Evolutionary conservation across 164 flowering plant genomes (phyloP).

Genomic region (Euptelea pleiosperma): DNA sequence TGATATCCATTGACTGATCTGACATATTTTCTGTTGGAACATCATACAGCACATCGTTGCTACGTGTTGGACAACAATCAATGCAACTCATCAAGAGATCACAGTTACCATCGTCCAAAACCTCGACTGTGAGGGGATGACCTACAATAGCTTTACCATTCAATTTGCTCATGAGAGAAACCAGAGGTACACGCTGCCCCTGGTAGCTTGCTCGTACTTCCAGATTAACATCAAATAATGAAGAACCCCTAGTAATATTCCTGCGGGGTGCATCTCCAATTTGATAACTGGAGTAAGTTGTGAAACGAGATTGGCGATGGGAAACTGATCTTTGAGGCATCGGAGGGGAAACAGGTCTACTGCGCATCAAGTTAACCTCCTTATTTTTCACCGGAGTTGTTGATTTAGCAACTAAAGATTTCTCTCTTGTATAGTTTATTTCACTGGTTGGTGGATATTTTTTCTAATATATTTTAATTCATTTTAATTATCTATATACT

Average conservation of each 20-base stretch:
- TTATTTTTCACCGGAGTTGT: background rate
- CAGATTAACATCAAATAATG: slow-evolving; percentile 51
- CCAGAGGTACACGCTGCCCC: slow-evolving; percentile 61
- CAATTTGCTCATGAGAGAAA: no score
- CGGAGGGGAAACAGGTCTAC: slow-evolving; percentile 17
- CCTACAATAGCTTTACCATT: no score
- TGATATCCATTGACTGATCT: background rate
- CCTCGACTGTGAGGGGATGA: slow-evolving; percentile 51
- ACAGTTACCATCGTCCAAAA: slow-evolving; percentile 42
- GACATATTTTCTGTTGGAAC: no score
- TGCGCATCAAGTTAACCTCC: background rate
- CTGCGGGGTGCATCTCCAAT: slow-evolving; percentile 25
- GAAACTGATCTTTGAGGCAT: slow-evolving; percentile 36
- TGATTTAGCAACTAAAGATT: slow-evolving; percentile 3
- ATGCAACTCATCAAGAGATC: slow-evolving; percentile 24
- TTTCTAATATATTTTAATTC: no score
- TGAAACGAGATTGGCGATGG: slow-evolving; percentile 41
- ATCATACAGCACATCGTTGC: slow-evolving; percentile 16
- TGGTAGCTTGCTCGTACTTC: slow-evolving; percentile 48
- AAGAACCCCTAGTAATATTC: no score
- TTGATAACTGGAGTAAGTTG: slow-evolving; percentile 35
- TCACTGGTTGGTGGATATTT: no score
- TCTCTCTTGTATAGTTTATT: no score
- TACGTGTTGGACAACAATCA: slow-evolving; percentile 15
- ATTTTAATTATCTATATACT: no score